Percentiles rank a stretch among this genome's conserved stretches.
Evolutionary conservation across 805 yeast species (phyloP).

Genomic region (Isabelozyma pseudorhagii): DNA sequence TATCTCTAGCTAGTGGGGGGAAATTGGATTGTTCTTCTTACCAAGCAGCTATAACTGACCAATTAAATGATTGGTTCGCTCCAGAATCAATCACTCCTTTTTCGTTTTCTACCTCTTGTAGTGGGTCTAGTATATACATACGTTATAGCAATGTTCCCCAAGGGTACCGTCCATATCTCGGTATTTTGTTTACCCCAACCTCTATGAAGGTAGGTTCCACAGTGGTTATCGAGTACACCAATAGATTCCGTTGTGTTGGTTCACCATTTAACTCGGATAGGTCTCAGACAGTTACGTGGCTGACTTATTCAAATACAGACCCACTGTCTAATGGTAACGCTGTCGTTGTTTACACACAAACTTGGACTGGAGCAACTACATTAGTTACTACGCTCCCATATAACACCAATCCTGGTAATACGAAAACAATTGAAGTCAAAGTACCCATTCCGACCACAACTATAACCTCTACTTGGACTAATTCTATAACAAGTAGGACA

Average conservation of each 20-base stretch:
- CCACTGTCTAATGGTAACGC: neutral
- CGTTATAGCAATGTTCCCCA: neutral
- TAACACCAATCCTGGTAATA: slow-evolving; percentile 3
- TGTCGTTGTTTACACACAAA: slow-evolving; percentile 2
- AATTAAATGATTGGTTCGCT: neutral
- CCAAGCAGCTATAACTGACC: neutral
- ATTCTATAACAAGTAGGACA: slow-evolving; percentile 4
- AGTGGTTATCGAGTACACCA: neutral
- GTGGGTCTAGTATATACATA: too few relatives aligned
- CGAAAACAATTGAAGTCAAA: slow-evolving; percentile 10
- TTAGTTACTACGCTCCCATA: slow-evolving; percentile 6
- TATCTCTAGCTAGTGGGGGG: neutral
- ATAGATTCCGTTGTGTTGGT: too few relatives aligned
- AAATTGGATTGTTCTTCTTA: neutral
- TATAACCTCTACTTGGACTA: slow-evolving; percentile 12
- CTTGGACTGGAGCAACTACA: slow-evolving; percentile 9
- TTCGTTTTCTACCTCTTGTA: neutral
- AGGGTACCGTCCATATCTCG: too few relatives aligned
- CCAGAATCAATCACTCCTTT: neutral
- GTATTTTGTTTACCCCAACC: too few relatives aligned
- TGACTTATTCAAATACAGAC: neutral
- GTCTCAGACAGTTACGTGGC: too few relatives aligned
- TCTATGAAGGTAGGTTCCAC: neutral
- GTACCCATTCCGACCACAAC: slow-evolving; percentile 14
- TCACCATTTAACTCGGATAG: too few relatives aligned